These are phyloP conservation scores for Phytopythium mirpurense DNA, from an alignment of 352 stramenopile species.

Conservation along the genomic window DNA sequence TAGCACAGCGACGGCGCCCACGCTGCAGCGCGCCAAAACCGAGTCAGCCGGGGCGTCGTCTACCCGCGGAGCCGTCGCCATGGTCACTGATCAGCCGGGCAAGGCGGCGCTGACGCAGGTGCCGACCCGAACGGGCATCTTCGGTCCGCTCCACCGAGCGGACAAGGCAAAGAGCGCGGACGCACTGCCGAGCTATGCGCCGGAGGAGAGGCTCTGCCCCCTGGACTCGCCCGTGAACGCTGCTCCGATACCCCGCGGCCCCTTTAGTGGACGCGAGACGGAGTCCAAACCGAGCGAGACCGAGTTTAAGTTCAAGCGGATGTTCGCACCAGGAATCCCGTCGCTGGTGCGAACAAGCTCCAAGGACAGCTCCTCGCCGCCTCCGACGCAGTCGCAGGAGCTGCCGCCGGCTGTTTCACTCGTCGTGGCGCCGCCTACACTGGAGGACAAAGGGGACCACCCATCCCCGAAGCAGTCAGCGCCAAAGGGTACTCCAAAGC, in stretches of 20 bases:
- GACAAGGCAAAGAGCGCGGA: neutral
- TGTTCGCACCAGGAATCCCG: conserved; percentile 1
- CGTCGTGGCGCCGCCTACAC: neutral
- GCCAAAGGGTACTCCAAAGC: conserved; percentile 9
- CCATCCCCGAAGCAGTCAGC: conserved; percentile 9
- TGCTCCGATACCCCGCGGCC: neutral
- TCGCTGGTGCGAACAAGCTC: conserved; percentile 4
- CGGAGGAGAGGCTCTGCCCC: conserved; percentile 3
- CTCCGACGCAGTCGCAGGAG: neutral
- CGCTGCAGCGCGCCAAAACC: conserved; percentile 14
- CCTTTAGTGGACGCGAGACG: neutral
- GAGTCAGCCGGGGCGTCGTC: conserved; percentile 14
- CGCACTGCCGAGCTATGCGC: neutral
- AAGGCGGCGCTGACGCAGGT: conserved; percentile 1
- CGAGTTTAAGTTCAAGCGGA: neutral
- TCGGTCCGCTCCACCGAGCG: neutral
- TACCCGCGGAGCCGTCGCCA: conserved; percentile 4
- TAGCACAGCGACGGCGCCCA: too few relatives aligned
- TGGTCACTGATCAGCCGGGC: conserved; percentile 9
- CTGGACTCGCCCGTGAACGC: conserved; percentile 4
- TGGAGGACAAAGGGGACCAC: neutral
- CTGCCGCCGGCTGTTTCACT: neutral
- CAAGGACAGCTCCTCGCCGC: neutral
- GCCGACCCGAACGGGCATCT: neutral
- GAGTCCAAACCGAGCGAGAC: neutral